Conservation (phyloP, 148 eudicot species). For the Rhododendron kiyosumense region DNA sequence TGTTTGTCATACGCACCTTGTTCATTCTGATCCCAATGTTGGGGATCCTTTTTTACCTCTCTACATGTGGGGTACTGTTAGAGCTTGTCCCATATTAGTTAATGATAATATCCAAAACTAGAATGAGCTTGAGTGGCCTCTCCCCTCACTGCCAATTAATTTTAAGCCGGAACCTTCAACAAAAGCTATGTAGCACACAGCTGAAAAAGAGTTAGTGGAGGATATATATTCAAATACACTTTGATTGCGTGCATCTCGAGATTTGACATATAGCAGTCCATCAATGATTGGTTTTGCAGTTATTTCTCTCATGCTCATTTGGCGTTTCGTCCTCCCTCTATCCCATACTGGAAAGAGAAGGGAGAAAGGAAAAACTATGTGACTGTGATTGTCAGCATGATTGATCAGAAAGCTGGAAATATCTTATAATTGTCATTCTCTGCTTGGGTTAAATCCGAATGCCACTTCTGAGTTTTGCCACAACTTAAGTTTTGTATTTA, state of each 20-base stretch:
- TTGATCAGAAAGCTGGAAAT: background rate
- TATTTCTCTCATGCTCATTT: background rate
- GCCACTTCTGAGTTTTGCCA: background rate
- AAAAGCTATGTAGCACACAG: background rate
- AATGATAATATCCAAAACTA: background rate
- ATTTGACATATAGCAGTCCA: background rate
- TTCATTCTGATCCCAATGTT: background rate
- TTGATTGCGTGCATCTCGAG: background rate
- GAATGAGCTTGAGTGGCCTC: background rate
- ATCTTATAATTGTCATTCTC: background rate
- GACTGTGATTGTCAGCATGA: background rate
- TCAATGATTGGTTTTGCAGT: background rate
- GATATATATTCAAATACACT: background rate
- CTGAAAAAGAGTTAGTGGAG: background rate
- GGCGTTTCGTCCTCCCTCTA: background rate
- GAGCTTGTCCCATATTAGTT: background rate
- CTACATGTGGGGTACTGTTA: background rate
- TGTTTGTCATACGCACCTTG: background rate
- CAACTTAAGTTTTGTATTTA: background rate
- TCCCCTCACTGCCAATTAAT: background rate
- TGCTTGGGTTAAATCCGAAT: background rate
- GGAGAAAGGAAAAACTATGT: background rate
- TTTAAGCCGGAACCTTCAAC: background rate
- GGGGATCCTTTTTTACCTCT: background rate
- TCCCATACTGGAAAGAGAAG: background rate